Conservation (phyloP, 129 eudicot genomes). For the Centrapalus pauciflorus region DNA sequence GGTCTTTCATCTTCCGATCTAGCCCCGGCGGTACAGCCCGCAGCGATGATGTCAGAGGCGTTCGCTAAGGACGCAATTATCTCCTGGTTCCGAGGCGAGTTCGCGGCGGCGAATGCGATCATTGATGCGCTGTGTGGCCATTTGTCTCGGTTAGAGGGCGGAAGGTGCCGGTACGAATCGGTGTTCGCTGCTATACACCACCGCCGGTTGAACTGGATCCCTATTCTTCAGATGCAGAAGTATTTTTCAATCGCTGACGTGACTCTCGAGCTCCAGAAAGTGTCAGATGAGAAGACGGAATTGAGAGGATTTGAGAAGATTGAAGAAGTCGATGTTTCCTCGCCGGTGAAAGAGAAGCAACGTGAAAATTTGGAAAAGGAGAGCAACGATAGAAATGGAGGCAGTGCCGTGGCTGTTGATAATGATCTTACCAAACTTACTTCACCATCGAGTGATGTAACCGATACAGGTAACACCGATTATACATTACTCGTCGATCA, state of each 20-base stretch:
- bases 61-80: conserved; percentile 64
- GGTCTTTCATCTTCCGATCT: conserved; percentile 31
- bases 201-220: conserved; percentile 85
- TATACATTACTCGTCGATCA: not conserved
- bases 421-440: conserved; percentile 26
- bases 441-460: conserved; percentile 48
- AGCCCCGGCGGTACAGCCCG: conserved; percentile 19
- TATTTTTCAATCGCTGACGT: conserved; percentile 84
- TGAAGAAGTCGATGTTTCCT: conserved; percentile 14
- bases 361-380: conserved; percentile 10
- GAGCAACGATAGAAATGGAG: not conserved
- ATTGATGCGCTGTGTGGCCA: conserved; percentile 86
- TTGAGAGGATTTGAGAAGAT: not conserved
- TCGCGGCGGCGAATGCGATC: conserved; percentile 96
- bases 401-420: conserved; percentile 35
- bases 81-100: conserved; percentile 93
- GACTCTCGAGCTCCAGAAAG: conserved; percentile 48
- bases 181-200: conserved; percentile 80
- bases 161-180: conserved; percentile 41
- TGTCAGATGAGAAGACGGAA: conserved; percentile 27
- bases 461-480: conserved; percentile 56
- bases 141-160: conserved; percentile 42
- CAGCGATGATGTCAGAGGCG: conserved; percentile 32
- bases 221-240: conserved; percentile 86
- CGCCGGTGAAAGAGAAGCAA: conserved; percentile 8